Conservation (phyloP, 2,329 filamentous ascomycete genomes). For the Stachybotrys chartarum region DNA sequence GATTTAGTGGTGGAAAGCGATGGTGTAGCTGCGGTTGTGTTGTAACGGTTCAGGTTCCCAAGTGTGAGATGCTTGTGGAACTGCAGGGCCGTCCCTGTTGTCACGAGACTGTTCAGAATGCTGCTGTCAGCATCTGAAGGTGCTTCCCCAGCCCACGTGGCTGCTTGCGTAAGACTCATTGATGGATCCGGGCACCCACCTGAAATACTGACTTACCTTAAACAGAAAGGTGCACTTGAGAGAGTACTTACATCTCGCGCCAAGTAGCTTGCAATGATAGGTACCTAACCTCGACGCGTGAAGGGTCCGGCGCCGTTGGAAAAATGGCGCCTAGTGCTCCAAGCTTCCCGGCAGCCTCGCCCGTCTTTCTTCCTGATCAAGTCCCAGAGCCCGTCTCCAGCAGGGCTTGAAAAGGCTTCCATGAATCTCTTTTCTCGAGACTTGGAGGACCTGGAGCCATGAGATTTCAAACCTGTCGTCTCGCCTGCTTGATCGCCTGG, state of each 20-base stretch:
- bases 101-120: no score
- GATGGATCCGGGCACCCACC: not conserved
- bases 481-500: not conserved
- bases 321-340: not conserved
- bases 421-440: not conserved
- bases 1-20: no score
- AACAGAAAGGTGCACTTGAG: no score
- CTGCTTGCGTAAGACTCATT: not conserved
- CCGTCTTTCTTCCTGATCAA: not conserved
- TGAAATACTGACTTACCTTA: no score
- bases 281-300: not conserved
- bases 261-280: not conserved
- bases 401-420: not conserved
- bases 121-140: no score
- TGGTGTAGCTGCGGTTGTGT: no score
- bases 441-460: not conserved
- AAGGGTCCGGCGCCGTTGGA: not conserved
- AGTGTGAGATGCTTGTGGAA: no score
- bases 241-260: no score
- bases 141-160: not conserved
- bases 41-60: no score
- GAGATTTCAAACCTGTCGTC: not conserved
- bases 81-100: no score
- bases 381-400: not conserved
- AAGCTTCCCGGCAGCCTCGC: no score